Percentiles rank a stretch among this genome's conserved stretches.
These are phyloP conservation scores for Musa beccarii DNA, from an alignment of 176 grass and related monocot species.

Conservation along the genomic window DNA sequence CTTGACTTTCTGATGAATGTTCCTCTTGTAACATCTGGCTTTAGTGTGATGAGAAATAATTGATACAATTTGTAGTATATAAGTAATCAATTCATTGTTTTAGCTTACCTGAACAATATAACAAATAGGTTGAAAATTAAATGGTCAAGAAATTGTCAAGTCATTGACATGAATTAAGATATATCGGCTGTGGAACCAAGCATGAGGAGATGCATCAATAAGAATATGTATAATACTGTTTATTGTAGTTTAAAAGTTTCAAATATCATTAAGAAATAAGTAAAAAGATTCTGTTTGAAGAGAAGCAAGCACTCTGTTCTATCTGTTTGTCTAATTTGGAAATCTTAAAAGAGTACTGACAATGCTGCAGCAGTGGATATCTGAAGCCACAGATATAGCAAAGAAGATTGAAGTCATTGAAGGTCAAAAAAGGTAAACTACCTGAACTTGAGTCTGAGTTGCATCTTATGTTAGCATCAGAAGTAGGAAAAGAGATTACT, in stretches of 20 bases:
- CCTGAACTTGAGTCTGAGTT: not conserved
- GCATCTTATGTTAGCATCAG: not conserved
- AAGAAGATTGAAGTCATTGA: conserved; percentile 3
- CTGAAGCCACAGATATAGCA: conserved; percentile 1
- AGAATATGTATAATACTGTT: too few species aligned
- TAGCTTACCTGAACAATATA: too few species aligned
- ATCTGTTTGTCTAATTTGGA: not conserved
- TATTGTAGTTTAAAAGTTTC: too few species aligned
- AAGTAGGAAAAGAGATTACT: not conserved
- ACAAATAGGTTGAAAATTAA: too few species aligned
- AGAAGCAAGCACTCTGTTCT: too few species aligned
- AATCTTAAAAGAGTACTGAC: not conserved
- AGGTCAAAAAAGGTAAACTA: not conserved
- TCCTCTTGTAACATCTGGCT: not conserved
- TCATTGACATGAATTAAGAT: not conserved
- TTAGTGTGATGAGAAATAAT: not conserved
- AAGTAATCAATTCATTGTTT: too few species aligned
- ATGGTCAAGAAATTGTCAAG: too few species aligned
- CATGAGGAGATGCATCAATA: not conserved
- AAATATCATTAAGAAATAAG: too few species aligned
- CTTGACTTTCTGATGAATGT: not conserved
- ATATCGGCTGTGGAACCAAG: not conserved
- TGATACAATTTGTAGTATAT: not conserved
- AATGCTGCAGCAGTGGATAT: conserved; percentile 2
- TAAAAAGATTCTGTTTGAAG: too few species aligned